phyloP scores from a whole-genome alignment of 2,329 filamentous ascomycete species.

The Penicillium paneum region DNA sequence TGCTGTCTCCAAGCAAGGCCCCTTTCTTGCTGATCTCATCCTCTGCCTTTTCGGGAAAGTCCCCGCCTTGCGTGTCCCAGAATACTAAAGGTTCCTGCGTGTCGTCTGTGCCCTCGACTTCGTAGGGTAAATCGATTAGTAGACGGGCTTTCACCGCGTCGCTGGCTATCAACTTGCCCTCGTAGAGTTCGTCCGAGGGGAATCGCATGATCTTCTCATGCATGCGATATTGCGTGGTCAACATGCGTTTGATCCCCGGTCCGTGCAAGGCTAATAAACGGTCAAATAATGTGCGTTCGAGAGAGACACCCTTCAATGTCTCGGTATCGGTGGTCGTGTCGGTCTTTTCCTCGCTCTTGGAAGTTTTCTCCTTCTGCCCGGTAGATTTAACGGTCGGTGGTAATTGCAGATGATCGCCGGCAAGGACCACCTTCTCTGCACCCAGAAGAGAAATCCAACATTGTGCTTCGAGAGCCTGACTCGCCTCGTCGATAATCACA shows the following conservation, averaged over 20 bases:
- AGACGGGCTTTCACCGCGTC: slow-evolving; percentile 72
- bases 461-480: slow-evolving; percentile 91
- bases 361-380: slow-evolving; percentile 38
- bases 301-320: slow-evolving; percentile 53
- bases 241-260: slow-evolving; percentile 80
- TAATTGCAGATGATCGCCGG: slow-evolving; percentile 90
- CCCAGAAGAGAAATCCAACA: slow-evolving; percentile 89
- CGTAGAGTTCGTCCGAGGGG: slow-evolving; percentile 85
- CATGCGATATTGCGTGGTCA: slow-evolving; percentile 98
- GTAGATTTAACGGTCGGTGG: slow-evolving; percentile 90
- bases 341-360: slow-evolving; percentile 30
- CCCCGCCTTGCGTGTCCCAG: slow-evolving; percentile 92
- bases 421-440: slow-evolving; percentile 79
- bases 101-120: slow-evolving; percentile 76
- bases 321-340: slow-evolving; percentile 31
- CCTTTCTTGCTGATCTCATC: slow-evolving; percentile 58
- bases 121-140: slow-evolving; percentile 73
- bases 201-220: slow-evolving; percentile 94
- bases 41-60: slow-evolving; percentile 79
- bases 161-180: slow-evolving; percentile 73
- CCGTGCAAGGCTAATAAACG: slow-evolving; percentile 80
- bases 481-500: slow-evolving; percentile 93
- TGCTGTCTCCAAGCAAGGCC: slow-evolving; percentile 66
- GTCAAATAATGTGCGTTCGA: slow-evolving; percentile 93
- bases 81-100: slow-evolving; percentile 86